phyloP scores from a whole-genome alignment of 106 monocot species.

The Dendrobium catenatum region DNA sequence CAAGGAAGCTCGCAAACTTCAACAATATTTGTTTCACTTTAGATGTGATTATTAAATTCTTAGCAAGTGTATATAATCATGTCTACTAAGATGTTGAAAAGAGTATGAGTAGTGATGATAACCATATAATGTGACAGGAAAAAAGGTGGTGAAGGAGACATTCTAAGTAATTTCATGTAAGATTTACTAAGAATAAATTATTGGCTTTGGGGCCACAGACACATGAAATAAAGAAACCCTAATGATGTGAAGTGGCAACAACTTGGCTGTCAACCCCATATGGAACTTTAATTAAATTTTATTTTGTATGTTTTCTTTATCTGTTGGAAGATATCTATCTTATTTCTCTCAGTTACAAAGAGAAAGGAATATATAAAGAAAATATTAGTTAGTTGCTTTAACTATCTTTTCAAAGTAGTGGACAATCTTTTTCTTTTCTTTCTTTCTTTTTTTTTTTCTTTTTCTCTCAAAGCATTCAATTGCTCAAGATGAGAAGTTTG shows the following conservation, averaged over 20 bases:
- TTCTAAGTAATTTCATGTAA: neutral
- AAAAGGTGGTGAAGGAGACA: neutral
- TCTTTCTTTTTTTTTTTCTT: neutral
- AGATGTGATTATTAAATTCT: too few species aligned
- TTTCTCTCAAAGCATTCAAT: neutral
- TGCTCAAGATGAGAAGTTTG: neutral
- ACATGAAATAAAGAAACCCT: neutral
- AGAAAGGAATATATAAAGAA: too few species aligned
- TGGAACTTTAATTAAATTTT: neutral
- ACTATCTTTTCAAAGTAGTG: neutral
- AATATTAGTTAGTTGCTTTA: too few species aligned
- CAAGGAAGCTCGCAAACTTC: too few species aligned
- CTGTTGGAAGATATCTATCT: neutral
- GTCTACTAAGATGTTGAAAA: neutral
- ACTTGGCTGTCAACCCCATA: neutral
- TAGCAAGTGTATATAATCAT: too few species aligned
- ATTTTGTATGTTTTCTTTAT: neutral
- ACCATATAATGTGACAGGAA: neutral
- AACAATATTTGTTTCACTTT: too few species aligned
- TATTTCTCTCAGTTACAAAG: neutral
- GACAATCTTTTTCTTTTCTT: neutral
- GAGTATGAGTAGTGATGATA: neutral
- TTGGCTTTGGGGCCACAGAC: neutral
- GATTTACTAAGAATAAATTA: neutral
- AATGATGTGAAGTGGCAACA: slow-evolving; percentile 6